phyloP scores from a whole-genome alignment of 1,139 yeast genomes.

The Geotrichum cucujoidarum region DNA sequence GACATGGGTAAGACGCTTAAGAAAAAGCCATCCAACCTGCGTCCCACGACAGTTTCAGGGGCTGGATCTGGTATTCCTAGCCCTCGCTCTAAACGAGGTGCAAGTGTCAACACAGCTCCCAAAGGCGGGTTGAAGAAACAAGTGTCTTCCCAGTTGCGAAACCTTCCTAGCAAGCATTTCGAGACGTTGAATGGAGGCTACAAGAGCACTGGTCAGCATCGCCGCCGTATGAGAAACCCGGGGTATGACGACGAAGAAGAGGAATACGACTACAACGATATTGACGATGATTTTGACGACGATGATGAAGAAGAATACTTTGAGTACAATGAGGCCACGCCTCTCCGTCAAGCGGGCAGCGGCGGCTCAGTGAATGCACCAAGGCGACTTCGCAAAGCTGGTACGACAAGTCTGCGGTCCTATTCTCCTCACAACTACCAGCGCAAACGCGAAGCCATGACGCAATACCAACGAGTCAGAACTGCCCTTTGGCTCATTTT shows the following conservation, averaged over 20 bases:
- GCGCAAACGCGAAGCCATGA: conserved; percentile 21
- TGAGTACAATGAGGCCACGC: conserved; percentile 32
- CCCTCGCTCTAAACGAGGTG: conserved; percentile 1
- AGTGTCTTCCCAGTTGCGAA: conserved; percentile 7
- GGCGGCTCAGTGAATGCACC: neutral
- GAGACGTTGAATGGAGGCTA: conserved; percentile 4
- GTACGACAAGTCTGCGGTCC: conserved; percentile 18
- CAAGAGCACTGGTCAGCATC: conserved; percentile 6
- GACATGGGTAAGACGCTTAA: conserved; percentile 5
- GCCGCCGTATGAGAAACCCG: conserved; percentile 10
- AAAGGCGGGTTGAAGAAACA: conserved; percentile 4
- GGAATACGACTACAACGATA: conserved; percentile 23
- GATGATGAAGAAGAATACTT: conserved; percentile 25
- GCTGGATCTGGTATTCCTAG: conserved; percentile 1
- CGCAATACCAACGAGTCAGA: conserved; percentile 28
- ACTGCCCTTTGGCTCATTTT: conserved; percentile 32
- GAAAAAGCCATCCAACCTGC: conserved; percentile 8
- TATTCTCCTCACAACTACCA: conserved; percentile 37
- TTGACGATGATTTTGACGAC: conserved; percentile 24
- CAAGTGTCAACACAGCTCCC: neutral
- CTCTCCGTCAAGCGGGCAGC: conserved; percentile 22
- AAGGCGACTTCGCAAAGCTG: conserved; percentile 13
- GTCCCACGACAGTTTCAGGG: conserved; percentile 1
- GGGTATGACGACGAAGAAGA: conserved; percentile 31
- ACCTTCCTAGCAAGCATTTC: conserved; percentile 5